These are phyloP conservation scores for Fusarium floridanum DNA, from an alignment of 2,329 filamentous ascomycete species.

Conservation along the genomic window DNA sequence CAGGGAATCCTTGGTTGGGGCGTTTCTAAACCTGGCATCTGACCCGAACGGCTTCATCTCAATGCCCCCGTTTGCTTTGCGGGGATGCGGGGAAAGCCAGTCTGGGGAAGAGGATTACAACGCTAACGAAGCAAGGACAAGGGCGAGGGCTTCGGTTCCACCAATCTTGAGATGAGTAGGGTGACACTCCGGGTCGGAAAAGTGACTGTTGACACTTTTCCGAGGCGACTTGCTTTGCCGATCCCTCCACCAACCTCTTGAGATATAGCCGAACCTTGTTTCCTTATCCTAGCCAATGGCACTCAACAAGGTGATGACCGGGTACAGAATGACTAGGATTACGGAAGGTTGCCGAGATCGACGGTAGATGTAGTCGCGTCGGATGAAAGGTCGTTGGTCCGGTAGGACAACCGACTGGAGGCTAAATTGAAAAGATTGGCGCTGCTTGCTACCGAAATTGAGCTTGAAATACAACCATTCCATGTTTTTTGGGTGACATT, in stretches of 20 bases:
- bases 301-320: not conserved
- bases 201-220: not conserved
- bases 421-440: not conserved
- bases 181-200: slow-evolving; percentile 11
- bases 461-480: not conserved
- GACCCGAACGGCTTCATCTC: slow-evolving; percentile 6
- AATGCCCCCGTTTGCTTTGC: slow-evolving; percentile 2
- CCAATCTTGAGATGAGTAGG: slow-evolving; percentile 4
- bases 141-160: not conserved
- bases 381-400: not conserved
- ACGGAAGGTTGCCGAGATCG: slow-evolving; percentile 11
- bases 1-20: not conserved
- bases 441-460: not conserved
- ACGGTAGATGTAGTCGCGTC: not conserved
- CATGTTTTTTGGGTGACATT: not conserved
- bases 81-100: slow-evolving; percentile 14
- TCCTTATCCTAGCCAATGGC: not conserved
- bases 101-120: slow-evolving; percentile 8
- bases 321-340: not conserved
- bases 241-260: not conserved
- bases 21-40: not conserved
- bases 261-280: slow-evolving; percentile 1
- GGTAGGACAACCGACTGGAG: not conserved
- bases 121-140: slow-evolving; percentile 5
- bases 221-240: slow-evolving; percentile 2